Conservation (phyloP, 2,329 filamentous ascomycete genomes). For the Ophiostoma ulmi region DNA sequence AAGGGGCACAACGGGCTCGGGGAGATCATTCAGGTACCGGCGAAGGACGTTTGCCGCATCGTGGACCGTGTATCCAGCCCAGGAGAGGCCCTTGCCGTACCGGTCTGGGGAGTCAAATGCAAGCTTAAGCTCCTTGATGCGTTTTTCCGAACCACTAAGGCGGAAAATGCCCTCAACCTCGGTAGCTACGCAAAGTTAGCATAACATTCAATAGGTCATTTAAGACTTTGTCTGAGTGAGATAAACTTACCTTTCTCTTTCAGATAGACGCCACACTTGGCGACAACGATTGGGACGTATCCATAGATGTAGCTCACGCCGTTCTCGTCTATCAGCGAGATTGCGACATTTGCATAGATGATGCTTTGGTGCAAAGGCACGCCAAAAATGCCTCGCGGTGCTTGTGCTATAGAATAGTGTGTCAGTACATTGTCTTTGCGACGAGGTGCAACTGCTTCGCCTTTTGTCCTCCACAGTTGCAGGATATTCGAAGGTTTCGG, state of each 20-base stretch:
- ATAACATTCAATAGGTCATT: background rate
- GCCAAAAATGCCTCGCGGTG: slow-evolving; percentile 79
- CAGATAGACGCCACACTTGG: slow-evolving; percentile 93
- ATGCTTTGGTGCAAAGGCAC: slow-evolving; percentile 91
- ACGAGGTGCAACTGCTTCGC: background rate
- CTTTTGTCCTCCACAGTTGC: slow-evolving; percentile 5
- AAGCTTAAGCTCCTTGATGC: slow-evolving; percentile 91
- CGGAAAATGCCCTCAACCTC: slow-evolving; percentile 95
- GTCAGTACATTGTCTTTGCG: background rate
- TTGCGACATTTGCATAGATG: slow-evolving; percentile 95
- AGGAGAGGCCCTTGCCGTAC: slow-evolving; percentile 94
- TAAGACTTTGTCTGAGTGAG: background rate
- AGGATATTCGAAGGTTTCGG: slow-evolving; percentile 25
- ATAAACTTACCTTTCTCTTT: slow-evolving; percentile 83
- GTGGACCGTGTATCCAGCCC: slow-evolving; percentile 96
- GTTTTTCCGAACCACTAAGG: slow-evolving; percentile 90
- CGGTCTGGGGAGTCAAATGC: slow-evolving; percentile 91
- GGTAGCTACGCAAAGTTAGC: slow-evolving; percentile 59
- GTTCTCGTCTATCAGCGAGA: slow-evolving; percentile 87
- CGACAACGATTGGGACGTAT: slow-evolving; percentile 96
- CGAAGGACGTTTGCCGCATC: slow-evolving; percentile 95
- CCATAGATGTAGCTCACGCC: slow-evolving; percentile 97
- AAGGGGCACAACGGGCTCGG: slow-evolving; percentile 91
- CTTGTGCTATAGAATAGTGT: slow-evolving; percentile 37
- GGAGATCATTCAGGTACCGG: slow-evolving; percentile 91